Conservation (phyloP, 768 basidiomycete genomes). For the Rhizopogon rudus region DNA sequence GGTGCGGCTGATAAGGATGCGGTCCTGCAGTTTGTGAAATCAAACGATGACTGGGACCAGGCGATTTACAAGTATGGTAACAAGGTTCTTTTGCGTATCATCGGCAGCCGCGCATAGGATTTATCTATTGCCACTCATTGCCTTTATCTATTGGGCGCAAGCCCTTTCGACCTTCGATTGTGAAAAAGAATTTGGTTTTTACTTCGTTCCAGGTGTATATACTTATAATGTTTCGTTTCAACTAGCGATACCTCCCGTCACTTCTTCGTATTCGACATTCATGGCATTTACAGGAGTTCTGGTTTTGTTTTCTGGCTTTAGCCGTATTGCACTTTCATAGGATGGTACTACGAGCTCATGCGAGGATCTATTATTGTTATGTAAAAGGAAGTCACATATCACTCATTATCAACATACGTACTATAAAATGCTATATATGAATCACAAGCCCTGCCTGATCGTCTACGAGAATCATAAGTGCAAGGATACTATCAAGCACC, state of each 20-base stretch:
- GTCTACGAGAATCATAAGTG: slow-evolving; percentile 8
- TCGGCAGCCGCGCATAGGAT: slow-evolving; percentile 22
- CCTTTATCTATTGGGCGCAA: slow-evolving; percentile 1
- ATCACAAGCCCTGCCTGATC: background rate
- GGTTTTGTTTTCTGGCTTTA: background rate
- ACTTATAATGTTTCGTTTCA: background rate
- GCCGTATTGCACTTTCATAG: background rate
- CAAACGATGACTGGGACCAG: slow-evolving; percentile 58
- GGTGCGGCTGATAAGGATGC: slow-evolving; percentile 21
- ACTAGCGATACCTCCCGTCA: background rate
- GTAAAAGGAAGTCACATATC: background rate
- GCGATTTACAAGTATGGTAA: slow-evolving; percentile 36
- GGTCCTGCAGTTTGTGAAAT: slow-evolving; percentile 41
- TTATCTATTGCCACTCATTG: slow-evolving; percentile 1
- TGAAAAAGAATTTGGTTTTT: slow-evolving; percentile 7
- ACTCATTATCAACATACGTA: background rate
- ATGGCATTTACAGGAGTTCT: background rate
- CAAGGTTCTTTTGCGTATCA: slow-evolving; percentile 57
- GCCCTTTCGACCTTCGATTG: slow-evolving; percentile 1
- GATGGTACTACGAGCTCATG: background rate
- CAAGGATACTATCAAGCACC: slow-evolving; percentile 25
- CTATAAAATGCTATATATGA: background rate
- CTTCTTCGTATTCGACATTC: background rate
- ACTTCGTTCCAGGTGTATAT: background rate
- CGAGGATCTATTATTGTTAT: background rate